A percentile compares a stretch with the other conserved stretches of the same genome.
Conservation (phyloP, 2,329 filamentous ascomycete genomes). For the Bipolaris bicolor region DNA sequence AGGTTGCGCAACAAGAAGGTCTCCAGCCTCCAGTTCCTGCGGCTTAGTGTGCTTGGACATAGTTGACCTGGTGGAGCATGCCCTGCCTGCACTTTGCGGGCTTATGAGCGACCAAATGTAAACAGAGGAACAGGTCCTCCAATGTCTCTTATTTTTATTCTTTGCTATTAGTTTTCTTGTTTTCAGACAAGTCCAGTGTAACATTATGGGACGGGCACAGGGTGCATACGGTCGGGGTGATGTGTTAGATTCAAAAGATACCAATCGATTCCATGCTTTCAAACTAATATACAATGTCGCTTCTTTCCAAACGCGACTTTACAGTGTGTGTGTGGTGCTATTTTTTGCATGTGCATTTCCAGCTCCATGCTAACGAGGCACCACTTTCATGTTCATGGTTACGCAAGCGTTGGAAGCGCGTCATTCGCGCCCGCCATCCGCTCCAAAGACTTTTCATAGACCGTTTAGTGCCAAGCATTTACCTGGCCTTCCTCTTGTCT, state of each 20-base stretch:
- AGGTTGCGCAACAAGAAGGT: slow-evolving; percentile 15
- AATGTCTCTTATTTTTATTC: background rate
- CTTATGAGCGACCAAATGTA: background rate
- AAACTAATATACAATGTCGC: slow-evolving; percentile 10
- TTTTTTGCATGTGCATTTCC: background rate
- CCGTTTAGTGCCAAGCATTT: slow-evolving; percentile 7
- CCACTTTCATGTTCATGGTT: background rate
- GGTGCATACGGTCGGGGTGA: background rate
- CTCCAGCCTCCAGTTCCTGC: slow-evolving; percentile 6
- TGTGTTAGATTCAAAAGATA: slow-evolving; percentile 23
- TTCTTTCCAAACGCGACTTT: background rate
- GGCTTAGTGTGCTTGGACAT: slow-evolving; percentile 2
- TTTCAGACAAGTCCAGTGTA: background rate
- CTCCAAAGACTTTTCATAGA: background rate
- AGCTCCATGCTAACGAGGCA: background rate
- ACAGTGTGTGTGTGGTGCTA: background rate
- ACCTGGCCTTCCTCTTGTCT: slow-evolving; percentile 55
- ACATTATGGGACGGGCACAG: slow-evolving; percentile 2
- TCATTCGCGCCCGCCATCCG: background rate
- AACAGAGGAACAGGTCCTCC: background rate
- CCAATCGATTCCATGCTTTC: slow-evolving; percentile 19
- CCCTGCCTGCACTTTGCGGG: background rate
- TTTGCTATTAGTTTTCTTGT: background rate
- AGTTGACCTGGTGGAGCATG: background rate
- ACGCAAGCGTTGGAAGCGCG: background rate